These are phyloP conservation scores for Rosa multiflora DNA, from an alignment of 306 rosid genomes.

Conservation along the genomic window DNA sequence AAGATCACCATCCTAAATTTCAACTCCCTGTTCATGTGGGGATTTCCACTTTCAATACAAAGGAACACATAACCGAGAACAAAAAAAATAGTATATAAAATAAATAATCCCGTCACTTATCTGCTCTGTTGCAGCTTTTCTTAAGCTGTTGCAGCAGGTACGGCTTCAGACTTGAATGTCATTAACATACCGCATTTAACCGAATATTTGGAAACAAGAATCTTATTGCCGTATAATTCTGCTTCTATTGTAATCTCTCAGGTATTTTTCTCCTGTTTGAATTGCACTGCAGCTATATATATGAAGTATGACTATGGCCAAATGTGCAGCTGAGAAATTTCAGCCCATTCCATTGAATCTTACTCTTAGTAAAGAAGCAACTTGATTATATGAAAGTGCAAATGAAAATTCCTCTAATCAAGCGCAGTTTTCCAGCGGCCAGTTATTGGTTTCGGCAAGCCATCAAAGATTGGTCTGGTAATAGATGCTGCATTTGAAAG, in stretches of 20 bases:
- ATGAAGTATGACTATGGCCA: constrained; percentile 29
- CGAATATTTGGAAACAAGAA: constrained; percentile 1
- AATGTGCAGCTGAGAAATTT: constrained; percentile 15
- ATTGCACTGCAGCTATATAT: constrained; percentile 33
- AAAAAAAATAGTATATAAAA: background rate
- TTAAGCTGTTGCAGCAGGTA: constrained; percentile 7
- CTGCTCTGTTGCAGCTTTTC: constrained; percentile 8
- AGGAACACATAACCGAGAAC: background rate
- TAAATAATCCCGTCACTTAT: constrained; percentile 2
- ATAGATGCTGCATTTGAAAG: constrained; percentile 54
- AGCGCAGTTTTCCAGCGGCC: constrained; percentile 87
- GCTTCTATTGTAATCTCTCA: constrained; percentile 16
- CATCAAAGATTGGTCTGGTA: constrained; percentile 70
- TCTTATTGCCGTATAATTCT: constrained; percentile 32
- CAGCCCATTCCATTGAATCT: constrained; percentile 5
- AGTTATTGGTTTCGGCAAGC: constrained; percentile 74
- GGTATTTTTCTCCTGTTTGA: constrained; percentile 23
- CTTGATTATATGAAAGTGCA: constrained; percentile 16
- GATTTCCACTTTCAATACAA: background rate
- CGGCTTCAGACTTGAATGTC: constrained; percentile 8
- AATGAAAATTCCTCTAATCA: constrained; percentile 47
- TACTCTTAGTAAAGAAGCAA: constrained; percentile 33
- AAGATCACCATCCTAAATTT: background rate
- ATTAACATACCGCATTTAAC: background rate
- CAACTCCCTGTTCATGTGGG: constrained; percentile 1